Evolutionary conservation across 768 basidiomycete genomes (phyloP).

Genomic region (Leucocoprinus leucothites): DNA sequence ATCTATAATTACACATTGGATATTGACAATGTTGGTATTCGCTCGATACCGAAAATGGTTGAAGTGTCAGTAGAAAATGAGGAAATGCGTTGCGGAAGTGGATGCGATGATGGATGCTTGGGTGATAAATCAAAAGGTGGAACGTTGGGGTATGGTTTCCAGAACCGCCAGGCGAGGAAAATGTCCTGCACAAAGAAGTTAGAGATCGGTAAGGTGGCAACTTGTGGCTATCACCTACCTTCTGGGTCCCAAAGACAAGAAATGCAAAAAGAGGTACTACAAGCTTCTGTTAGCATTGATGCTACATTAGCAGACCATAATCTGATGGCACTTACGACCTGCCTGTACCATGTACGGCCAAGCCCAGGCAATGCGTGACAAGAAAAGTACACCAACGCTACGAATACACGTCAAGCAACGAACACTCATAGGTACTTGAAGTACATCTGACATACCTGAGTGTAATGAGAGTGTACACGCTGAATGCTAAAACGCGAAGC

Average conservation of each 20-base stretch:
- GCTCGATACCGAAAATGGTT: background rate
- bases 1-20: slow-evolving; percentile 8
- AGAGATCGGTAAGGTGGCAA: background rate
- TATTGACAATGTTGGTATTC: background rate
- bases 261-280: slow-evolving; percentile 49
- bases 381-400: slow-evolving; percentile 36
- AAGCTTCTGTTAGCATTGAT: slow-evolving; percentile 7
- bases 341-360: slow-evolving; percentile 50
- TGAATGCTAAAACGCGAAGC: slow-evolving; percentile 40
- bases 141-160: slow-evolving; percentile 16
- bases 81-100: background rate
- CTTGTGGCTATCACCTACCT: slow-evolving; percentile 26
- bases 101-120: slow-evolving; percentile 4
- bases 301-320: background rate
- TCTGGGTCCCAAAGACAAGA: slow-evolving; percentile 47
- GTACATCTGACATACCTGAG: slow-evolving; percentile 32
- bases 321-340: slow-evolving; percentile 32
- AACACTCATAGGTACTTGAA: background rate
- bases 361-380: slow-evolving; percentile 22
- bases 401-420: background rate
- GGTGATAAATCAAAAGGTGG: slow-evolving; percentile 6
- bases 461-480: slow-evolving; percentile 39
- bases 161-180: slow-evolving; percentile 33
- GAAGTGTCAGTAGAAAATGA: background rate
- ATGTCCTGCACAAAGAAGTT: slow-evolving; percentile 30